Conservation (phyloP, 768 basidiomycete species). For the Mycena chlorophos region DNA sequence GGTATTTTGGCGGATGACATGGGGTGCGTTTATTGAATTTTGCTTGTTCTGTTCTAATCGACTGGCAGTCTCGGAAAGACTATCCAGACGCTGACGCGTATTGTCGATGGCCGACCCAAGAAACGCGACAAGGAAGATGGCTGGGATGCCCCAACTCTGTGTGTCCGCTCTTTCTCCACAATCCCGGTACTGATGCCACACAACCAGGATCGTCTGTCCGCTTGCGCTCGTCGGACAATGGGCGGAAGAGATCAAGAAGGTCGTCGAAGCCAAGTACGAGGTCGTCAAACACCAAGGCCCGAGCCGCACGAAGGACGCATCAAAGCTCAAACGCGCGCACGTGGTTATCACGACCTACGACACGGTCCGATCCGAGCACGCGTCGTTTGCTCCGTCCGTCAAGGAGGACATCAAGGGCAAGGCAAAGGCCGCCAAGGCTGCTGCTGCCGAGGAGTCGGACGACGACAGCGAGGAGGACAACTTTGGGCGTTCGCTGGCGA, state of each 20-base stretch:
- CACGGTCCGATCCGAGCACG: slow-evolving; percentile 79
- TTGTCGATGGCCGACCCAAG: slow-evolving; percentile 76
- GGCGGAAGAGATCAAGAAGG: slow-evolving; percentile 80
- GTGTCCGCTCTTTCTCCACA: slow-evolving; percentile 26
- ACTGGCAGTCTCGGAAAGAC: slow-evolving; percentile 78
- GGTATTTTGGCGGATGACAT: slow-evolving; percentile 93
- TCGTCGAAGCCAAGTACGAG: slow-evolving; percentile 55
- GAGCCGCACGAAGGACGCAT: slow-evolving; percentile 64
- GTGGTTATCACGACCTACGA: slow-evolving; percentile 89
- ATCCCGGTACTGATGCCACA: slow-evolving; percentile 3
- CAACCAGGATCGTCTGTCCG: slow-evolving; percentile 78
- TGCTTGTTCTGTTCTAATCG: slow-evolving; percentile 7
- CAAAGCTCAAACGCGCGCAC: slow-evolving; percentile 51
- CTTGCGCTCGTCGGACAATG: slow-evolving; percentile 89
- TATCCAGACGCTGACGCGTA: slow-evolving; percentile 84
- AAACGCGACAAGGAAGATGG: slow-evolving; percentile 72
- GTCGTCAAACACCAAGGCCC: slow-evolving; percentile 87
- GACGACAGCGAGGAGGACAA: slow-evolving; percentile 45
- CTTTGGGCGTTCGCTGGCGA: slow-evolving; percentile 46
- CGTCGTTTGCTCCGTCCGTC: slow-evolving; percentile 45
- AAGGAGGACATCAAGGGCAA: slow-evolving; percentile 58
- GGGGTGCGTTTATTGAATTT: slow-evolving; percentile 48
- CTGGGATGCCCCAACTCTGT: slow-evolving; percentile 74
- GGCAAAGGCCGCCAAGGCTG: slow-evolving; percentile 38
- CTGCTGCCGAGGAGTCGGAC: slow-evolving; percentile 28